Evolutionary conservation across 2,329 filamentous ascomycete species (phyloP), one percentile per base, ranked within the genome.

Genomic region (Mollisia scopiformis): DNA sequence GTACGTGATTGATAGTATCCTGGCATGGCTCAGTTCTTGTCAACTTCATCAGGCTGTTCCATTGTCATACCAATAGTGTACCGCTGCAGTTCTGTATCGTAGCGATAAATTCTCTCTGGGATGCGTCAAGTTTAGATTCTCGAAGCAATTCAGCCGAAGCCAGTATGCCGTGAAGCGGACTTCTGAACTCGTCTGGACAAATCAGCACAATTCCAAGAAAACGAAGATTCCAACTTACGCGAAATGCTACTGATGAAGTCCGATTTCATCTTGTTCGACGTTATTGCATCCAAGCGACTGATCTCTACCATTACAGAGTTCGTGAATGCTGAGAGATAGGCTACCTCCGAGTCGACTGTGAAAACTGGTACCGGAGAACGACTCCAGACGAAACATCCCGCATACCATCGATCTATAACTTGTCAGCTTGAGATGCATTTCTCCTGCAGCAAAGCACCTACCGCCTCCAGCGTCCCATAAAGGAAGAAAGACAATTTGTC

Each of bases 1-100:
- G 75, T 1, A 84, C 73, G 47, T 82, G 81, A 53, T 84, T 80
- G n/a, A 82, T 79, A 0, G 81, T 83, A 63, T 85, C 81, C 66
- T 69, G 43, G 6, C 28, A 13, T 2, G 19, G 1, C 10, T 60
- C 33, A 59, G 25, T 37, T 37, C 41, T 21, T 39, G n/a, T 50
- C n/a, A 16, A 28, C n/a, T n/a, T n/a, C n/a, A n/a, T 27, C n/a
- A 11, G 14, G 31, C 5, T 14, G 19, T 8, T 35, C 28, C 8
- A 4, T 33, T 55, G n/a, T 28, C 43, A 56, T 56, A 69, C 67
- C 0, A 83, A 74, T 1, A 85, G 73, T 0, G 82, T 84, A 23
- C 78, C 75, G 2, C 79, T 78, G 35, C 81, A 84, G 1, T 76
- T 80, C 52, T 84, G 79, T 46, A 85, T 80, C 0, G 79, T 80